phyloP scores from a whole-genome alignment of 116 monocot genomes.

The Zostera marina region DNA sequence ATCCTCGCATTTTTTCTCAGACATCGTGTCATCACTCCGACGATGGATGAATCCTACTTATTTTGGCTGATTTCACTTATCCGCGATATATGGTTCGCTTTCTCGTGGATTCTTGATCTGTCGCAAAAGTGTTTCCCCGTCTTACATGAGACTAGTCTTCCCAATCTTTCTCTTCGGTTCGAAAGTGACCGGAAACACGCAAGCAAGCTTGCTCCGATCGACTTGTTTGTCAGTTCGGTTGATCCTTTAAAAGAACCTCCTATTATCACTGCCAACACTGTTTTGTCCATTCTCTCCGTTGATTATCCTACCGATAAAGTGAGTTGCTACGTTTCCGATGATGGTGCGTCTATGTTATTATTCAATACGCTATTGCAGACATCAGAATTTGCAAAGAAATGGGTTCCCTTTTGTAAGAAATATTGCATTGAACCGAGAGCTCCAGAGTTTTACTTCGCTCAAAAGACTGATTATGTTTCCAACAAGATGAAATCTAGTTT shows the following conservation, averaged over 20 bases:
- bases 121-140: slow-evolving; percentile 92
- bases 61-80: slow-evolving; percentile 87
- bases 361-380: slow-evolving; percentile 80
- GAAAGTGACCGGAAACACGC: slow-evolving; percentile 42
- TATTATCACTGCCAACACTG: slow-evolving; percentile 87
- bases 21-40: slow-evolving; percentile 68
- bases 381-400: slow-evolving; percentile 71
- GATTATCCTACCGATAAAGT: slow-evolving; percentile 77
- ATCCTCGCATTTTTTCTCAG: slow-evolving; percentile 74
- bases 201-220: slow-evolving; percentile 36
- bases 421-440: slow-evolving; percentile 62
- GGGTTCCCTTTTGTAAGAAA: slow-evolving; percentile 94
- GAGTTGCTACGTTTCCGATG: slow-evolving; percentile 86
- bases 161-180: slow-evolving; percentile 50
- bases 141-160: slow-evolving; percentile 68
- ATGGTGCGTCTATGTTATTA: slow-evolving; percentile 81
- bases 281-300: slow-evolving; percentile 65
- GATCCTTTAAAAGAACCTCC: slow-evolving; percentile 93
- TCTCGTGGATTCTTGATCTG: slow-evolving; percentile 96
- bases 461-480: slow-evolving; percentile 76
- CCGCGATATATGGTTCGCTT: slow-evolving; percentile 94
- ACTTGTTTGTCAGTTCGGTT: slow-evolving; percentile 77
- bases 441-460: slow-evolving; percentile 79
- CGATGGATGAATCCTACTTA: slow-evolving; percentile 37
- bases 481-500: slow-evolving; percentile 83